Evolutionary conservation across 2,329 filamentous ascomycete species (phyloP).

Genomic region (Domatiomyces catenatus): DNA sequence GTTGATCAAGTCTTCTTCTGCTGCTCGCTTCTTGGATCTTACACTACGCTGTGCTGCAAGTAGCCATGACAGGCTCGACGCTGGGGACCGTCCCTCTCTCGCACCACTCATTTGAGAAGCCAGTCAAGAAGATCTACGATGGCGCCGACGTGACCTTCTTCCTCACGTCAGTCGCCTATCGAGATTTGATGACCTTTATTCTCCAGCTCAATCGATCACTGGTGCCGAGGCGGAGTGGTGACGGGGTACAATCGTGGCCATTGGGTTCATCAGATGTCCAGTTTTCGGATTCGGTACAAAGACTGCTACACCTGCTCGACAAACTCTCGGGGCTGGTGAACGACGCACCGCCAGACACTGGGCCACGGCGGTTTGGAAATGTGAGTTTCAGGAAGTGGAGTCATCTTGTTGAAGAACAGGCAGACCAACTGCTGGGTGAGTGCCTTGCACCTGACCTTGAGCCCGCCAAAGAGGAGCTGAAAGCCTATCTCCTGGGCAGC

Average conservation of each 20-base stretch:
- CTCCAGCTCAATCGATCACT: constrained; percentile 80
- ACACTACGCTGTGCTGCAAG: not conserved
- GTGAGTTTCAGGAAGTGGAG: constrained; percentile 78
- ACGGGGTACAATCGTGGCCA: constrained; percentile 36
- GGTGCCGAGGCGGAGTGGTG: constrained; percentile 47
- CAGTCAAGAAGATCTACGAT: constrained; percentile 71
- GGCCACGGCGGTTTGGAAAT: constrained; percentile 83
- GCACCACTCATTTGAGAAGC: constrained; percentile 47
- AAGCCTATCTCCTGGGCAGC: constrained; percentile 62
- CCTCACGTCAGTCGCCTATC: constrained; percentile 65
- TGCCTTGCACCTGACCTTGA: constrained; percentile 37
- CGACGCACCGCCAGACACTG: constrained; percentile 67
- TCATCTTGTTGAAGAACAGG: constrained; percentile 47
- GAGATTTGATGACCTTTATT: constrained; percentile 73
- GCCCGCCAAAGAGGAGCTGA: constrained; percentile 47
- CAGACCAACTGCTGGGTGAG: constrained; percentile 41
- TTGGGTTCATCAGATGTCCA: constrained; percentile 28
- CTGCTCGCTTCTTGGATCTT: not conserved
- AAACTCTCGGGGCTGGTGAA: constrained; percentile 53
- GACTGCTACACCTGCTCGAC: constrained; percentile 51
- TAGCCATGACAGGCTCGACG: not conserved
- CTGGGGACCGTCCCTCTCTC: not conserved
- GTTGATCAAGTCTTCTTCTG: not conserved
- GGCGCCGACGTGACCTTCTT: constrained; percentile 68
- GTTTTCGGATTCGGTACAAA: constrained; percentile 43